Conservation (phyloP, 192 early-diverging fungal species). For the Gryganskiella cystojenkinii region DNA sequence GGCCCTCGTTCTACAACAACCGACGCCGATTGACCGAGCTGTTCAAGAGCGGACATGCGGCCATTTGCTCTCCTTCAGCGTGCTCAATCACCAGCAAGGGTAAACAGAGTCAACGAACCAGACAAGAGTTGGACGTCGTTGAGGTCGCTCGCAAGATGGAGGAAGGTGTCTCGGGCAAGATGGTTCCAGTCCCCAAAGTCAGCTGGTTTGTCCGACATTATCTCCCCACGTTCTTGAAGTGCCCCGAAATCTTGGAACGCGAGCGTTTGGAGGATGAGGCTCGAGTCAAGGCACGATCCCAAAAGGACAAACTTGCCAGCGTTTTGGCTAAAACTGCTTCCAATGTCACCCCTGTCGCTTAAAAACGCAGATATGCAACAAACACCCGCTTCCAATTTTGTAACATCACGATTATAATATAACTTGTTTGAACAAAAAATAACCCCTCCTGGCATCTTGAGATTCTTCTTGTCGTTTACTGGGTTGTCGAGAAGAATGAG, state of each 20-base stretch:
- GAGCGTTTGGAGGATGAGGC: slow-evolving; percentile 11
- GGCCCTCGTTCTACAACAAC: slow-evolving; percentile 51
- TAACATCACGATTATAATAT: too few relatives aligned
- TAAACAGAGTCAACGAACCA: not conserved
- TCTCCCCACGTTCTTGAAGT: slow-evolving; percentile 19
- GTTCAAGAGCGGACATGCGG: slow-evolving; percentile 2
- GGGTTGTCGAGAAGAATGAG: too few relatives aligned
- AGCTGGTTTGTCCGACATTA: slow-evolving; percentile 17
- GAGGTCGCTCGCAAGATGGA: slow-evolving; percentile 43
- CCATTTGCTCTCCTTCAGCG: not conserved
- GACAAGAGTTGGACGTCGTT: slow-evolving; percentile 11
- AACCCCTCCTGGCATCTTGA: too few relatives aligned
- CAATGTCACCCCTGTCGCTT: too few relatives aligned
- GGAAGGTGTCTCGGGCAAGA: slow-evolving; percentile 28
- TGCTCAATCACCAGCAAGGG: not conserved
- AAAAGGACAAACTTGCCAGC: not conserved
- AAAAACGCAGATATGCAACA: too few relatives aligned
- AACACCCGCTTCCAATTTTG: too few relatives aligned
- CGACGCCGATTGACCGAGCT: slow-evolving; percentile 28
- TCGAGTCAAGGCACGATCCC: not conserved
- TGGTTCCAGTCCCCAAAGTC: slow-evolving; percentile 8
- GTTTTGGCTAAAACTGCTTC: too few relatives aligned
- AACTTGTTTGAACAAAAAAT: too few relatives aligned
- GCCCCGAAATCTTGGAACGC: slow-evolving; percentile 11
- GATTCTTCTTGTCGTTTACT: too few relatives aligned